Evolutionary conservation across 306 rosid species (phyloP).

Genomic region (Oxytropis ochrocephala): DNA sequence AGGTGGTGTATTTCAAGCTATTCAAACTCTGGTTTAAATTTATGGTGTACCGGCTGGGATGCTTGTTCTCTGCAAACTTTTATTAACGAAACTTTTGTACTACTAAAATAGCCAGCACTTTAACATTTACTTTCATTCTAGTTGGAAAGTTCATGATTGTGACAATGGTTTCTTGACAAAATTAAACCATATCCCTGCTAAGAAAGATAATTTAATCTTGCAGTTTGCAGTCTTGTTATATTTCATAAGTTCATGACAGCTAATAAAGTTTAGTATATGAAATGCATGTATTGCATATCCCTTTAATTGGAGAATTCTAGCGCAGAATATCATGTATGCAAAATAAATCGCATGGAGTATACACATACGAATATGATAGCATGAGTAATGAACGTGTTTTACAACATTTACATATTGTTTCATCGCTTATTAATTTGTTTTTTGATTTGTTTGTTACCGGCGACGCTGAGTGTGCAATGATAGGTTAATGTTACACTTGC

Average conservation of each 20-base stretch:
- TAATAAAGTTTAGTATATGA: background rate
- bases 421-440: background rate
- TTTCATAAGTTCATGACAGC: background rate
- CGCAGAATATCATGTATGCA: background rate
- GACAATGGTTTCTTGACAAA: background rate
- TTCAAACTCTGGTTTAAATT: conserved; percentile 2
- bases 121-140: conserved; percentile 4
- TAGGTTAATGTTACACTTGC: conserved; percentile 1
- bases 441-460: background rate
- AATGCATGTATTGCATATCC: background rate
- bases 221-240: background rate
- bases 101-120: background rate
- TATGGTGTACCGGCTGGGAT: background rate
- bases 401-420: conserved; percentile 1
- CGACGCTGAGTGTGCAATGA: background rate
- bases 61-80: background rate
- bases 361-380: background rate
- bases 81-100: background rate
- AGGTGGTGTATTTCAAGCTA: conserved; percentile 1
- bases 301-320: background rate
- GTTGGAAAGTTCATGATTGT: conserved; percentile 9
- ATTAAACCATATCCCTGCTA: conserved; percentile 6
- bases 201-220: background rate
- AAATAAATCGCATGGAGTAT: background rate
- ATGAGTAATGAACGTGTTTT: conserved; percentile 4